phyloP scores from a whole-genome alignment of 1,284 basidiomycete genomes.

The Mixia osmundae region DNA sequence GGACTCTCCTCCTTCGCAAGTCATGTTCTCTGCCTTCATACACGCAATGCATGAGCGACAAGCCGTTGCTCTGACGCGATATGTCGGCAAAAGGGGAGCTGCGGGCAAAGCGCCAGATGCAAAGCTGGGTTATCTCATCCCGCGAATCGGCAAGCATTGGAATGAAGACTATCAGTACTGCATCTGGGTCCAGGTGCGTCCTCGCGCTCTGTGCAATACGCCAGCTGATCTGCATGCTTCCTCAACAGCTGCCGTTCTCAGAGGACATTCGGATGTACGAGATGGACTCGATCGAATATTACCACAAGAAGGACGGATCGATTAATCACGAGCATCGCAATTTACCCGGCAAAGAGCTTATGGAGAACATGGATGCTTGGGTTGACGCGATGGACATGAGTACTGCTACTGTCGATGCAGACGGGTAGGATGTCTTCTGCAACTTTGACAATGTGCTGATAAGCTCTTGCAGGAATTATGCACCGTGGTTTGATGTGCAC shows the following conservation, averaged over 20 bases:
- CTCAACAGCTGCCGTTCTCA: constrained; percentile 61
- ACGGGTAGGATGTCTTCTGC: constrained; percentile 7
- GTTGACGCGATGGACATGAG: constrained; percentile 17
- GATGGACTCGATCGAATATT: too few species aligned
- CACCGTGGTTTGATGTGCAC: constrained; percentile 51
- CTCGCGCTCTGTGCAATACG: not conserved
- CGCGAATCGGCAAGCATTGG: constrained; percentile 32
- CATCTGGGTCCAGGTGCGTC: constrained; percentile 7
- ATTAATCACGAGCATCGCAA: constrained; percentile 48
- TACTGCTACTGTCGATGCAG: constrained; percentile 4
- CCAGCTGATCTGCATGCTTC: not conserved
- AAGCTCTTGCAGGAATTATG: constrained; percentile 28
- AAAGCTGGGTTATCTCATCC: constrained; percentile 49
- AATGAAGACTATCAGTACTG: constrained; percentile 19
- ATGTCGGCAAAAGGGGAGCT: constrained; percentile 41
- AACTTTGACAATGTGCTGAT: not conserved
- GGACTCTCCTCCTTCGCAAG: constrained; percentile 41
- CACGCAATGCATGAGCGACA: constrained; percentile 47
- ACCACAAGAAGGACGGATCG: too few species aligned
- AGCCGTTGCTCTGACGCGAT: constrained; percentile 52
- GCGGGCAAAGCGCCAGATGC: constrained; percentile 31
- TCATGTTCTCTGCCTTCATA: constrained; percentile 61
- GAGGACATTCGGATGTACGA: constrained; percentile 73
- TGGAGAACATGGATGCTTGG: constrained; percentile 40
- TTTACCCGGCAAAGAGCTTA: constrained; percentile 55